A percentile compares a stretch with the other conserved stretches of the same genome.
Evolutionary conservation across 108 stramenopile species (phyloP).

Genomic region (Chaetoceros tenuissimus): DNA sequence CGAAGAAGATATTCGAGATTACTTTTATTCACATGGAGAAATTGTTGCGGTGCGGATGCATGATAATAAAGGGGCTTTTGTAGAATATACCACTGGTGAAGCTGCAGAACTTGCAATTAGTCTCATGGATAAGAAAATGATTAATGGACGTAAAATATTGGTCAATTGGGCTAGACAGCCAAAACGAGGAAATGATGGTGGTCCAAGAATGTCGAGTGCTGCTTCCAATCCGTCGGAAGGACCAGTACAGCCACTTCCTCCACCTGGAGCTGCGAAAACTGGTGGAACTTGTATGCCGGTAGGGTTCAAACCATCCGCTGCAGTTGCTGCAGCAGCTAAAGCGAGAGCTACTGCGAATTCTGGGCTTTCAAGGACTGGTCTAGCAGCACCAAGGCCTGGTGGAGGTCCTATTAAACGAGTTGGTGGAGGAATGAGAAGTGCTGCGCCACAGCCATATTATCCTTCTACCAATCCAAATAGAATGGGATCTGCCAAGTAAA

Average conservation of each 20-base stretch:
- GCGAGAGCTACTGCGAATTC: slow-evolving; percentile 11
- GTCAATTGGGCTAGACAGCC: slow-evolving; percentile 82
- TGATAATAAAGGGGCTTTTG: slow-evolving; percentile 69
- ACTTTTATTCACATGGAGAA: slow-evolving; percentile 81
- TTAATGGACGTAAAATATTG: slow-evolving; percentile 44
- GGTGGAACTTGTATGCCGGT: slow-evolving; percentile 13
- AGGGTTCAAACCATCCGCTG: slow-evolving; percentile 29
- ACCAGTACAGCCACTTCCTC: slow-evolving; percentile 23
- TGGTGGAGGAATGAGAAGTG: slow-evolving; percentile 28
- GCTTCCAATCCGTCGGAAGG: slow-evolving; percentile 22
- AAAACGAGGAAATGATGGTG: slow-evolving; percentile 56
- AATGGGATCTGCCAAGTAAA: slow-evolving; percentile 34
- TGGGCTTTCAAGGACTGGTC: slow-evolving; percentile 5
- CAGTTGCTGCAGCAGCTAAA: slow-evolving; percentile 41
- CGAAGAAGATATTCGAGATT: slow-evolving; percentile 61
- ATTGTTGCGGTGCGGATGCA: slow-evolving; percentile 76
- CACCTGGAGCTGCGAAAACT: slow-evolving; percentile 30
- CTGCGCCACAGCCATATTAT: slow-evolving; percentile 67
- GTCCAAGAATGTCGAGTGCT: no score
- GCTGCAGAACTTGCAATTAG: slow-evolving; percentile 78
- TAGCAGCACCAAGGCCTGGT: slow-evolving; percentile 46
- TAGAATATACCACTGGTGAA: slow-evolving; percentile 84
- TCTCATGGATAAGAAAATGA: slow-evolving; percentile 47
- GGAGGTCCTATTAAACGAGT: slow-evolving; percentile 62
- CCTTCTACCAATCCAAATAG: slow-evolving; percentile 71